Evolutionary conservation across 1,139 yeast genomes (phyloP).

Genomic region (Blastobotrys malaysiensis): DNA sequence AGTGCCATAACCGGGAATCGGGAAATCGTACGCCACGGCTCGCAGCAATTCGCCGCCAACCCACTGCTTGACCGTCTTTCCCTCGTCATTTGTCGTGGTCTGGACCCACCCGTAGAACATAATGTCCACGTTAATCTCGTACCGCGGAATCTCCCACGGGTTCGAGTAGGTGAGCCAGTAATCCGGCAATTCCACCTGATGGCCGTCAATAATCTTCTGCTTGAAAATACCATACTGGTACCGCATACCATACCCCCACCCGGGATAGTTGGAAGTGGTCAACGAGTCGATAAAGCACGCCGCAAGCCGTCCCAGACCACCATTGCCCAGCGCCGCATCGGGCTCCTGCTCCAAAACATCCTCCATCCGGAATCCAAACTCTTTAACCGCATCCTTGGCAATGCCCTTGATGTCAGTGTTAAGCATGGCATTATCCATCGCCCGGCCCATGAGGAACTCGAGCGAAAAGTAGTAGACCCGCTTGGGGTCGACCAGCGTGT

Average conservation of each 20-base stretch:
- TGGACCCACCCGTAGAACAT: conserved; percentile 84
- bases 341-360: conserved; percentile 83
- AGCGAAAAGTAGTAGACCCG: conserved; percentile 81
- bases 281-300: conserved; percentile 92
- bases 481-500: conserved; percentile 78
- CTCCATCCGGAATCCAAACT: conserved; percentile 82
- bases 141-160: conserved; percentile 90
- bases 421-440: conserved; percentile 88
- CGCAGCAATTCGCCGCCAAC: conserved; percentile 82
- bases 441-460: conserved; percentile 93
- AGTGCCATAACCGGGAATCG: conserved; percentile 87
- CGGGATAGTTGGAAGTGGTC: conserved; percentile 81
- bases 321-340: conserved; percentile 93
- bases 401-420: conserved; percentile 58
- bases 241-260: conserved; percentile 95
- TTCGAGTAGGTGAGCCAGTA: conserved; percentile 85
- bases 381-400: conserved; percentile 53
- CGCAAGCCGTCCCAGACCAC: conserved; percentile 92
- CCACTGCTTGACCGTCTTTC: conserved; percentile 61
- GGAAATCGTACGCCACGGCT: conserved; percentile 91
- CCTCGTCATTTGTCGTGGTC: conserved; percentile 49
- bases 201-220: conserved; percentile 85
- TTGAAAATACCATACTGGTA: conserved; percentile 92
- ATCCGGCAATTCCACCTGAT: conserved; percentile 91
- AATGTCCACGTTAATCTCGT: conserved; percentile 86